A percentile compares a stretch with the other conserved stretches of the same genome.
Evolutionary conservation across 441 rosid species (phyloP).

Genomic region (Cnidoscolus chayamansa): DNA sequence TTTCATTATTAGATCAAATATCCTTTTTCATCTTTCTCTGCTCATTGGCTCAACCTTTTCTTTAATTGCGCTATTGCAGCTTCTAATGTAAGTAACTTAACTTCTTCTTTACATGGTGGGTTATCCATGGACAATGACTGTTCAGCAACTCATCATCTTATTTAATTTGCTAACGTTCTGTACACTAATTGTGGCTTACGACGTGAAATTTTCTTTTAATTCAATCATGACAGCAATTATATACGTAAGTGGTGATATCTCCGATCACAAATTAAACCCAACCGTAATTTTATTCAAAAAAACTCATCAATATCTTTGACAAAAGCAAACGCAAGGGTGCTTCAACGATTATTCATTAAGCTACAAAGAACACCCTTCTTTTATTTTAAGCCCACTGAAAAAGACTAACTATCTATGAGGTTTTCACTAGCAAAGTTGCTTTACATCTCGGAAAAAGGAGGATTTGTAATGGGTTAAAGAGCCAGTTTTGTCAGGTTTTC

Average conservation of each 20-base stretch:
- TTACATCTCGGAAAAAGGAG: too few relatives aligned
- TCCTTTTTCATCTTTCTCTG: not conserved
- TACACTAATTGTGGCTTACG: too few relatives aligned
- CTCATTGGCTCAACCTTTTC: not conserved
- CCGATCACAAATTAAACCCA: not conserved
- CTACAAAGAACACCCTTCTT: not conserved
- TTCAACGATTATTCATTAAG: too few relatives aligned
- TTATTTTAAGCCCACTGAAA: too few relatives aligned
- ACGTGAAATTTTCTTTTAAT: not conserved
- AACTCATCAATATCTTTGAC: conserved; percentile 3
- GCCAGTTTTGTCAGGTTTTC: too few relatives aligned
- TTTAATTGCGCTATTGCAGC: not conserved
- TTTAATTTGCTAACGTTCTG: too few relatives aligned
- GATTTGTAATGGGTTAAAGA: too few relatives aligned
- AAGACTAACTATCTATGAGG: too few relatives aligned
- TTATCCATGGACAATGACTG: not conserved
- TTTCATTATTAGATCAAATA: not conserved
- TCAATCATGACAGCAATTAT: not conserved
- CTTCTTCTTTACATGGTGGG: conserved; percentile 1
- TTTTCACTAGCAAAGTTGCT: too few relatives aligned
- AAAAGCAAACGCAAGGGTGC: not conserved
- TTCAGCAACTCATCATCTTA: not conserved
- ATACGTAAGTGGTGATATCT: too few relatives aligned
- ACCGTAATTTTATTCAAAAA: not conserved
- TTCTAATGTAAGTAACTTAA: not conserved